Conservation (phyloP, 2,329 filamentous ascomycete genomes). For the Pyrenochaeta sp. region DNA sequence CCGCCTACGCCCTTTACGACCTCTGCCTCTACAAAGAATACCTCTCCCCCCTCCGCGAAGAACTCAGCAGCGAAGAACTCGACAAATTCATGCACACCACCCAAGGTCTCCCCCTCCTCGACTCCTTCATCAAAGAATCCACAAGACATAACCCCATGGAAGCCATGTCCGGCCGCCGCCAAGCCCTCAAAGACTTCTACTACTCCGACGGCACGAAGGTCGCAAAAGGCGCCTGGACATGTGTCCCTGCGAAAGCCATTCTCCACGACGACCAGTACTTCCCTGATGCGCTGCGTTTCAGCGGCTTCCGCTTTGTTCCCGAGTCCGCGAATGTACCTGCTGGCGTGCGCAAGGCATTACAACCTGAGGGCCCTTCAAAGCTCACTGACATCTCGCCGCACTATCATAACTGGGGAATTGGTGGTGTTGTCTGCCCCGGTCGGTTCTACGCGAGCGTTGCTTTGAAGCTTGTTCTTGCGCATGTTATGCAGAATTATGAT, state of each 20-base stretch:
- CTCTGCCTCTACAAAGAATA: conserved; percentile 21
- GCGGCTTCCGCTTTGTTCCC: conserved; percentile 11
- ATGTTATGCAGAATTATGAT: conserved; percentile 14
- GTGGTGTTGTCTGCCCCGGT: conserved; percentile 12
- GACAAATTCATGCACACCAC: background rate
- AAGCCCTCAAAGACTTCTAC: conserved; percentile 20
- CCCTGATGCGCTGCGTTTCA: conserved; percentile 15
- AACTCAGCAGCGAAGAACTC: conserved; percentile 8
- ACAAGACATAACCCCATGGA: conserved; percentile 17
- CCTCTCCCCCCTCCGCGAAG: conserved; percentile 17
- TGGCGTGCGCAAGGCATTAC: background rate
- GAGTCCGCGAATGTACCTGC: background rate
- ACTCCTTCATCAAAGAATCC: conserved; percentile 26
- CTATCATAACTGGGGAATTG: conserved; percentile 18
- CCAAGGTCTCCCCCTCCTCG: conserved; percentile 16
- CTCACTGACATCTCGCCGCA: conserved; percentile 4
- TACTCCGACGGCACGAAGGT: conserved; percentile 26
- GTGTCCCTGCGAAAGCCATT: conserved; percentile 13
- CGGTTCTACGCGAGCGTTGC: conserved; percentile 14
- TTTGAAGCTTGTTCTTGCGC: conserved; percentile 13
- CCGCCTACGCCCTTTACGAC: conserved; percentile 17
- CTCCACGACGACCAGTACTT: conserved; percentile 15
- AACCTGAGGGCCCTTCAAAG: conserved; percentile 2
- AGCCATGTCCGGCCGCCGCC: conserved; percentile 11
- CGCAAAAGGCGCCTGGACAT: conserved; percentile 18